These are phyloP conservation scores for Oryza nivara DNA, from an alignment of 176 grass and related monocot genomes.

Conservation along the genomic window DNA sequence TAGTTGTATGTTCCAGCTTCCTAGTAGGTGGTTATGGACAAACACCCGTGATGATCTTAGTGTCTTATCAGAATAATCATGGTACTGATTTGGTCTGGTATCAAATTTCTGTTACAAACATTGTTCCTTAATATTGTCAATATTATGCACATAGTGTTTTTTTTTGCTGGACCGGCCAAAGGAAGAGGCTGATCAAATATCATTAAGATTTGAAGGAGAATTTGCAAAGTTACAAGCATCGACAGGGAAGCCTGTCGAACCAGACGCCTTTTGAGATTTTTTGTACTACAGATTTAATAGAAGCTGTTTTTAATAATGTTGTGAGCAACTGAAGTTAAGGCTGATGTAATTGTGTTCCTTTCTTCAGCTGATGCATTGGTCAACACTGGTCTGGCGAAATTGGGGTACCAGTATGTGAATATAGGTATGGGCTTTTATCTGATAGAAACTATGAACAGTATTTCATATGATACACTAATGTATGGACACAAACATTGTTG, in stretches of 20 bases:
- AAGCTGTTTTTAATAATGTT: neutral
- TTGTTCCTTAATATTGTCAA: neutral
- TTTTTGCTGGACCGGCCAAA: too few species aligned
- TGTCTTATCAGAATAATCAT: slow-evolving; percentile 6
- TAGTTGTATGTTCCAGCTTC: neutral
- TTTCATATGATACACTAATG: neutral
- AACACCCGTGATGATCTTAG: neutral
- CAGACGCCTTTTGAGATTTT: too few species aligned
- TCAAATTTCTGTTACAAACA: neutral
- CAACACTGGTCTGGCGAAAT: slow-evolving; percentile 64
- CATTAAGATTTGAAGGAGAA: too few species aligned
- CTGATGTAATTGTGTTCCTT: slow-evolving; percentile 7
- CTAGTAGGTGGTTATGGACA: slow-evolving; percentile 34
- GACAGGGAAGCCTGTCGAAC: too few species aligned
- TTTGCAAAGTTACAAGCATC: too few species aligned
- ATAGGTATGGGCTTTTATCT: slow-evolving; percentile 55
- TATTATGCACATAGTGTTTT: too few species aligned
- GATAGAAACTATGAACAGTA: neutral
- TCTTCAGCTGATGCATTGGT: slow-evolving; percentile 92
- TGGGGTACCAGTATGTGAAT: slow-evolving; percentile 89
- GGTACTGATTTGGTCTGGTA: neutral
- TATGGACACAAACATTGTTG: neutral
- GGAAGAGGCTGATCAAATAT: too few species aligned
- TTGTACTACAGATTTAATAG: too few species aligned
- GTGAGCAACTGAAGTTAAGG: neutral